Conservation (phyloP, 148 eudicot genomes). For the Gaultheria prostrata region DNA sequence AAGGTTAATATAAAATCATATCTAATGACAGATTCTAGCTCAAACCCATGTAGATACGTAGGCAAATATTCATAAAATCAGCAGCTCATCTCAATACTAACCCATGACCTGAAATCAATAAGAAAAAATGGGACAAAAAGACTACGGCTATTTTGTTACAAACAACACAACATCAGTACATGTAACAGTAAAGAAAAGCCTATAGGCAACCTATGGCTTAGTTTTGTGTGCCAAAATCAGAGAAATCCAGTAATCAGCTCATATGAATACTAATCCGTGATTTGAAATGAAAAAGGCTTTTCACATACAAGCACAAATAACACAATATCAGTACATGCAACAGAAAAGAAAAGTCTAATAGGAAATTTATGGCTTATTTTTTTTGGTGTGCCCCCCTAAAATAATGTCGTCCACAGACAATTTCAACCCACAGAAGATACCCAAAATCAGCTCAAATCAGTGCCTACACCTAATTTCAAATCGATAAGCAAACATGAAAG, state of each 20-base stretch:
- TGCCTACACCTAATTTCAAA: not conserved
- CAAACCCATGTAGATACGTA: not conserved
- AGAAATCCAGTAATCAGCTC: not conserved
- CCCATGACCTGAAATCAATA: not conserved
- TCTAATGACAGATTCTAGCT: not conserved
- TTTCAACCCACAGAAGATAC: not conserved
- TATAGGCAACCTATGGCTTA: too few relatives aligned
- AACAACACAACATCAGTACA: too few relatives aligned
- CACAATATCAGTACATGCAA: not conserved
- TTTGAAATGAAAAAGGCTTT: not conserved
- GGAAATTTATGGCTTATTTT: not conserved
- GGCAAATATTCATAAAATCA: not conserved
- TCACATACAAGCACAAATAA: not conserved
- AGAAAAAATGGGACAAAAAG: too few relatives aligned
- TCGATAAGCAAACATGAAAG: not conserved
- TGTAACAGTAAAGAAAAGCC: too few relatives aligned
- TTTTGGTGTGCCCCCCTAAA: not conserved
- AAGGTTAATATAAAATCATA: not conserved
- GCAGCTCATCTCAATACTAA: not conserved
- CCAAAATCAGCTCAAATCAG: not conserved
- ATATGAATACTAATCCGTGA: not conserved
- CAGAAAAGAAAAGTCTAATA: not conserved
- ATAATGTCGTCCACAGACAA: not conserved
- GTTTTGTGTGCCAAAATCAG: too few relatives aligned
- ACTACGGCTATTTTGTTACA: too few relatives aligned